Percentiles rank a stretch among this genome's conserved stretches.
Evolutionary conservation across 2,329 filamentous ascomycete genomes (phyloP).

Genomic region (Monosporascus sp.): DNA sequence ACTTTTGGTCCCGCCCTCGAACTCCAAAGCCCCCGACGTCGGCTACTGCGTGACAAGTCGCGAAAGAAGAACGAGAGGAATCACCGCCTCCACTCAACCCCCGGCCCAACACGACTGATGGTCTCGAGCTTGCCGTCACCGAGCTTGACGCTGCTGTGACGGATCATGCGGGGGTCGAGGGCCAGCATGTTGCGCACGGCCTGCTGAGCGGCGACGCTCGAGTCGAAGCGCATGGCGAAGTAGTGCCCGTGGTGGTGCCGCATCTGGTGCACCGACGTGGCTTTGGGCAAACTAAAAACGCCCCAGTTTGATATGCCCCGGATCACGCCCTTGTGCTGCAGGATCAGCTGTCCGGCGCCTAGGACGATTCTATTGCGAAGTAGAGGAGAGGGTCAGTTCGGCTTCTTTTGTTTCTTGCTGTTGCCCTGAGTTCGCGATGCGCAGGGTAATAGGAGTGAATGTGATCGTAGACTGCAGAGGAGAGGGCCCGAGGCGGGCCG

Average conservation of each 20-base stretch:
- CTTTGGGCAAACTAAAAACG: constrained; percentile 77
- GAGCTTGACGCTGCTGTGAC: constrained; percentile 80
- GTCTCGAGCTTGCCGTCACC: constrained; percentile 57
- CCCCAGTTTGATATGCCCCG: constrained; percentile 96
- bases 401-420: no score
- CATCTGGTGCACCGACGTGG: constrained; percentile 74
- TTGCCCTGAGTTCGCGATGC: no score
- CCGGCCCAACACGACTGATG: constrained; percentile 40
- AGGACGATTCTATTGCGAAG: constrained; percentile 66
- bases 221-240: constrained; percentile 96
- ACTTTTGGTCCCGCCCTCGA: no score
- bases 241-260: constrained; percentile 85
- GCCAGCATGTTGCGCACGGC: constrained; percentile 69
- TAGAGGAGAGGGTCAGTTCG: neutral
- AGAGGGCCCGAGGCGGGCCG: no score
- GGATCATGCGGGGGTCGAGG: constrained; percentile 86
- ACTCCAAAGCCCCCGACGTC: no score
- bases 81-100: constrained; percentile 40
- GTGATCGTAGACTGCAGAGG: no score
- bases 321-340: constrained; percentile 80
- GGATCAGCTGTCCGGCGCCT: constrained; percentile 76
- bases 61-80: no score
- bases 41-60: no score
- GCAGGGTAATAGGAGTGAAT: no score
- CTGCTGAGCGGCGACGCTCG: constrained; percentile 66